These are phyloP conservation scores for cucumber (Cucumis sativus) DNA, from an alignment of 306 rosid species.

Conservation along the genomic window DNA sequence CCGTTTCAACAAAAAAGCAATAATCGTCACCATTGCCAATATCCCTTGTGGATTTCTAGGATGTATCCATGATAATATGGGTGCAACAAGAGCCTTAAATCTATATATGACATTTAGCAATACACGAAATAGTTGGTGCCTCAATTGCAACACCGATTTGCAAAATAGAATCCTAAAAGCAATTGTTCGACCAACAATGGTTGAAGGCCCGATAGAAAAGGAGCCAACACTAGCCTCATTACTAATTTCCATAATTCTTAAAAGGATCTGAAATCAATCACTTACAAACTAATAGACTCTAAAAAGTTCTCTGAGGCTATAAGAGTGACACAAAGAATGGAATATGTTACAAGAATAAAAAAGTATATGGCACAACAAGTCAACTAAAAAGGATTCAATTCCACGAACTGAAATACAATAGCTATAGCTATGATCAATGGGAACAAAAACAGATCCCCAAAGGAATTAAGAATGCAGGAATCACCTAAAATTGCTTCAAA, in stretches of 20 bases:
- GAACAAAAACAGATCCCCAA: background rate
- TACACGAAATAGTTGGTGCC: conserved; percentile 34
- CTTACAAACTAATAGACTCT: background rate
- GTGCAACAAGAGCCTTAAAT: conserved; percentile 32
- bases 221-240: conserved; percentile 76
- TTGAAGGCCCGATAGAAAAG: conserved; percentile 84
- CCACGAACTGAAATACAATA: background rate
- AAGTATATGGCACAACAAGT: background rate
- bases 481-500: background rate
- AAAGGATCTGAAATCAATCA: background rate
- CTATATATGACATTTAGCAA: conserved; percentile 31
- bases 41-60: conserved; percentile 93
- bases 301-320: background rate
- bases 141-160: conserved; percentile 61
- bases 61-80: conserved; percentile 62
- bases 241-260: conserved; percentile 61
- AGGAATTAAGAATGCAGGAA: background rate
- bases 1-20: conserved; percentile 74
- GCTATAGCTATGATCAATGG: background rate
- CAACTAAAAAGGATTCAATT: background rate
- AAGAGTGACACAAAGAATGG: background rate
- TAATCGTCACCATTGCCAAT: conserved; percentile 70
- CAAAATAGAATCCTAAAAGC: conserved; percentile 78
- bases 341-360: background rate
- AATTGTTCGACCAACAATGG: conserved; percentile 59